phyloP scores from a whole-genome alignment of 2,329 filamentous ascomycete genomes.

The Juglanconis oblonga region DNA sequence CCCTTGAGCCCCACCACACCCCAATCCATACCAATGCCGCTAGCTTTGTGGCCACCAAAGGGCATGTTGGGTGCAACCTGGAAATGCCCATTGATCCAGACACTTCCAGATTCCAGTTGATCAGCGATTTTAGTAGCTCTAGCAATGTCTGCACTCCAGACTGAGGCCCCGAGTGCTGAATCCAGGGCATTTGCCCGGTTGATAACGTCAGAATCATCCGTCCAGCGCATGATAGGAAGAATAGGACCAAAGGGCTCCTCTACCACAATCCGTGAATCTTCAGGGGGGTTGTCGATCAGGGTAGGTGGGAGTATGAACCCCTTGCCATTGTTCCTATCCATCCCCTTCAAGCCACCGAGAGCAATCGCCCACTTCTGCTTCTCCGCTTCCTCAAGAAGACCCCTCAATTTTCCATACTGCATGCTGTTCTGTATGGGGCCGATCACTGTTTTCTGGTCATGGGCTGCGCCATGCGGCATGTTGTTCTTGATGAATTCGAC shows the following conservation, averaged over 20 bases:
- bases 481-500: conserved; percentile 38
- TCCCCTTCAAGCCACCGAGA: conserved; percentile 35
- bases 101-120: conserved; percentile 48
- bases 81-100: conserved; percentile 50
- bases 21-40: conserved; percentile 47
- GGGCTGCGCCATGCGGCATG: conserved; percentile 40
- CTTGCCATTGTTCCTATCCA: conserved; percentile 25
- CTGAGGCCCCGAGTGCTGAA: conserved; percentile 49
- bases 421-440: conserved; percentile 58
- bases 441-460: conserved; percentile 37
- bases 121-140: conserved; percentile 44
- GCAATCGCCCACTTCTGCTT: conserved; percentile 45
- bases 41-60: conserved; percentile 49
- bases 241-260: conserved; percentile 51
- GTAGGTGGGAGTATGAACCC: conserved; percentile 57
- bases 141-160: conserved; percentile 46
- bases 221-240: conserved; percentile 41
- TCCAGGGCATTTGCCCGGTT: conserved; percentile 44
- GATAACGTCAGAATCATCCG: conserved; percentile 42
- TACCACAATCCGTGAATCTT: conserved; percentile 50
- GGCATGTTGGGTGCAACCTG: conserved; percentile 34
- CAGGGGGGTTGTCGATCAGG: conserved; percentile 58
- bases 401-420: conserved; percentile 54
- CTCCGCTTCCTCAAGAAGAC: conserved; percentile 46
- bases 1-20: conserved; percentile 36